Evolutionary conservation across 1,284 basidiomycete species (phyloP), one percentile per base, ranked within the genome.

Genomic region (Moesziomyces globuligerus): DNA sequence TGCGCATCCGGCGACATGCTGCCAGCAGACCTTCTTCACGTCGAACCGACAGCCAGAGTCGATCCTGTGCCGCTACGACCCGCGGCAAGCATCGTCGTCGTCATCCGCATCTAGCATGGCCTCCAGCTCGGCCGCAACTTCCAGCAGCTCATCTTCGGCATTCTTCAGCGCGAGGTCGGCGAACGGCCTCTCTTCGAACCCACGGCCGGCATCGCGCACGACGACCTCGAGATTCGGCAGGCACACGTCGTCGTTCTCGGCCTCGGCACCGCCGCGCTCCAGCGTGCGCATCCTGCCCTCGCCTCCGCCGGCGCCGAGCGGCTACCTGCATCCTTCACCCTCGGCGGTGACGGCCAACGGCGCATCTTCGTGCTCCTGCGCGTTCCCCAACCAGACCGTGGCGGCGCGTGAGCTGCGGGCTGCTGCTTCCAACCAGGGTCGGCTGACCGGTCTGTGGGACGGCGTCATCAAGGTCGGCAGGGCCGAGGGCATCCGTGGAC

Each of bases 11-110:
- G 72, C 72, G 3, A 76, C 80, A 0, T 83, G 82, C 64, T 83
- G 82, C 55, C 81, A 81, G 28, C 79, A 78, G 47, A 83, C 82
- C 2, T 83, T 77, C 58, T 83, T 83, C 56, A 75, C 74, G 15
- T 74, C 74, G 9, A 82, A 82, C 46, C 53, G 48, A 17, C 67
- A 76, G 32, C 68, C 65, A 13, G 61, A 66, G 26, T 66, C 59
- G 13, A 45, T 76, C n/a, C 55, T 80, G n/a, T 81, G 80, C 56
- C 72, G 74, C n/a, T 83, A 79, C 48, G 81, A 83, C 50, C 81
- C 81, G 18, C 57, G 79, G 5, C 67, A 42, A 43, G 72, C 51
- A 38, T 58, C 38, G 44, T 62, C 43, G 15, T 72, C 58, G 13
- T 25, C 43, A 17, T 23, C 55, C 9, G 32, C 61, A 18, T 28